Evolutionary conservation across 345 rosid genomes (phyloP).

Genomic region (Cardamine chenopodiifolia): DNA sequence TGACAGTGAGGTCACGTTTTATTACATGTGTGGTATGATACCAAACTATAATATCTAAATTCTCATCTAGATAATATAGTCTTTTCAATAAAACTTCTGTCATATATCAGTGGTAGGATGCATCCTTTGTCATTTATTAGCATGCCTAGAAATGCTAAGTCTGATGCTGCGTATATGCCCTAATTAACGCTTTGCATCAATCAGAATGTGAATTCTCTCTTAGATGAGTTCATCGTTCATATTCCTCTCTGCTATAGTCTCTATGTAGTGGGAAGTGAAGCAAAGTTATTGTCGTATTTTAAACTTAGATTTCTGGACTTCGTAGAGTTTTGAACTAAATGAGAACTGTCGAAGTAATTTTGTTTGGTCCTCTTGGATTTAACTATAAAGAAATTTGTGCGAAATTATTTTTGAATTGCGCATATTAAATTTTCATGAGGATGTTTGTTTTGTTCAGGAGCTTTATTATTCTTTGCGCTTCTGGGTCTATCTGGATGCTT

Average conservation of each 20-base stretch:
- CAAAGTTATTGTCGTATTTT: not conserved
- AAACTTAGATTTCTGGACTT: not conserved
- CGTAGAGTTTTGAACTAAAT: not conserved
- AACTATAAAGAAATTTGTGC: not conserved
- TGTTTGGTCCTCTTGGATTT: not conserved
- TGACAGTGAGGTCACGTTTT: slow-evolving; percentile 84
- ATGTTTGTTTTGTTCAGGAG: slow-evolving; percentile 58
- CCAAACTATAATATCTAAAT: slow-evolving; percentile 26
- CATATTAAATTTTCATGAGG: slow-evolving; percentile 10
- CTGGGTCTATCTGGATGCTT: slow-evolving; percentile 99
- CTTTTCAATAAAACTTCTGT: not conserved
- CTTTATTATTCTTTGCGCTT: slow-evolving; percentile 89
- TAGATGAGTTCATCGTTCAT: not conserved
- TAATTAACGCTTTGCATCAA: not conserved
- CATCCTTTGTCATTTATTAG: not conserved
- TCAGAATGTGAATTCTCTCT: not conserved
- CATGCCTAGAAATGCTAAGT: not conserved
- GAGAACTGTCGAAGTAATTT: not conserved
- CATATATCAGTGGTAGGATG: not conserved
- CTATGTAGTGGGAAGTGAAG: not conserved
- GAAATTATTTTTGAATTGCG: not conserved
- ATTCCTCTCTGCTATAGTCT: not conserved
- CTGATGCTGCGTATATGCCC: not conserved
- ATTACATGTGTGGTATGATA: slow-evolving; percentile 91
- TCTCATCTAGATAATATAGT: not conserved